phyloP scores from a whole-genome alignment of 495 filamentous ascomycete genomes.

The Penicillium bialowiezense region DNA sequence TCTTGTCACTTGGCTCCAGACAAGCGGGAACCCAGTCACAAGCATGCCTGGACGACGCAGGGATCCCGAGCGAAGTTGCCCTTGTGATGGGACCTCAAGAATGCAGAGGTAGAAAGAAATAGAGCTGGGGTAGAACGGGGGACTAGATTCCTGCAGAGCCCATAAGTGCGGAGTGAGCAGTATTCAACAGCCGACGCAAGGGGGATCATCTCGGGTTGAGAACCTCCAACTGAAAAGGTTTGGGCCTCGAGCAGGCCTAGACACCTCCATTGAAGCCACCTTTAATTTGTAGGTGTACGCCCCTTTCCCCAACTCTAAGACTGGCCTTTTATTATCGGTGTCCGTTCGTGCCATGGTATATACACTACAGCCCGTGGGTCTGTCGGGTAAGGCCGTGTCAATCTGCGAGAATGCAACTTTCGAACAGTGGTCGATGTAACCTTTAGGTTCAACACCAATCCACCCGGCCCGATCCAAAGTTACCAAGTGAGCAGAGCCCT shows the following conservation, averaged over 20 bases:
- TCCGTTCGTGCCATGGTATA: too few relatives aligned
- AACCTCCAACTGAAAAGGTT: neutral
- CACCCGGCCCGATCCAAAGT: neutral
- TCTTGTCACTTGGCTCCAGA: neutral
- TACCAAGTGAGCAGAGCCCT: neutral
- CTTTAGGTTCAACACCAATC: neutral
- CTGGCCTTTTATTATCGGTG: neutral
- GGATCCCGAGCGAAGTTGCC: neutral
- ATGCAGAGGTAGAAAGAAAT: neutral
- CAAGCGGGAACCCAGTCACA: neutral
- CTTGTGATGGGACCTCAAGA: neutral
- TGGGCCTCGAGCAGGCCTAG: neutral
- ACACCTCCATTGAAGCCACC: neutral
- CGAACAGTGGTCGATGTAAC: neutral
- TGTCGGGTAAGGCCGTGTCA: neutral
- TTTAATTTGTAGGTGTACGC: neutral
- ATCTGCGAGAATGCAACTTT: neutral
- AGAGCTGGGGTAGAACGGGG: neutral
- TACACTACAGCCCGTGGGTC: too few relatives aligned
- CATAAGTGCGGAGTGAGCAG: neutral
- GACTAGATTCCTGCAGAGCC: neutral
- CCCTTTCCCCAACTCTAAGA: neutral
- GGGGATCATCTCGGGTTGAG: neutral
- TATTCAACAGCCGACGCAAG: slow-evolving; percentile 3
- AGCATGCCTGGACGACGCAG: neutral